Evolutionary conservation across 805 yeast species (phyloP), one percentile per base, ranked within the genome.

Genomic region (Wickerhamiella domercqiae): DNA sequence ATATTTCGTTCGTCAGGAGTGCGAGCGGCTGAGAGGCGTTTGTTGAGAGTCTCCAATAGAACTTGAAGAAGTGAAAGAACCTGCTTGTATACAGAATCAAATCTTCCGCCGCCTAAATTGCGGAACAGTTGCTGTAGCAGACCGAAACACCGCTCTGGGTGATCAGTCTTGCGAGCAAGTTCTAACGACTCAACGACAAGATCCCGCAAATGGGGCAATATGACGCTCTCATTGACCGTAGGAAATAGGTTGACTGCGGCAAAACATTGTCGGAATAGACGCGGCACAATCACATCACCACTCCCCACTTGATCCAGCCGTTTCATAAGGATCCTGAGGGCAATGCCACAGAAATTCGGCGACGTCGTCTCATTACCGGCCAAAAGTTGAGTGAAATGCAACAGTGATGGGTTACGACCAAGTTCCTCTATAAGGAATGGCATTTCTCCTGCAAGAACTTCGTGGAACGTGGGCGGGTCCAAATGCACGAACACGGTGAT

Each of bases 171-270:
- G 1, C 95, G 78, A 0, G 95, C 75, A 38, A 73, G 66, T 41
- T 75, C 74, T 53, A 90, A 63, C 0, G 93, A 80, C 40, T 79
- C 76, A 45, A 90, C 61, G 24, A 90, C 84, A 49, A 93, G 63
- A 42, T 78, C 75, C 52, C 81, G 78, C 51, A 90, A 66, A 52
- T 90, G 94, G 1, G 96, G 96, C 32, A 86, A 62, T 6, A 90
- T 67, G 4, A 90, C 94, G 40, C 72, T 64, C 57, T 93, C 98
- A 53, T 90, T 93, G 2, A 78, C 71, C 0, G 55, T 44, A 0
- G 97, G 96, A 54, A 84, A 87, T 35, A 87, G 62, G 49, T 83
- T 87, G 3, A 90, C 96, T 2, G 95, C 84, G 93, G 87, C 83
- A 58, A 90, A 87, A 48, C 94, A 83, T 29, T 90, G 63, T 56